Percentiles rank a stretch among this genome's conserved stretches.
Conservation (phyloP, 2,329 filamentous ascomycete genomes). For the Venturia oleaginea region DNA sequence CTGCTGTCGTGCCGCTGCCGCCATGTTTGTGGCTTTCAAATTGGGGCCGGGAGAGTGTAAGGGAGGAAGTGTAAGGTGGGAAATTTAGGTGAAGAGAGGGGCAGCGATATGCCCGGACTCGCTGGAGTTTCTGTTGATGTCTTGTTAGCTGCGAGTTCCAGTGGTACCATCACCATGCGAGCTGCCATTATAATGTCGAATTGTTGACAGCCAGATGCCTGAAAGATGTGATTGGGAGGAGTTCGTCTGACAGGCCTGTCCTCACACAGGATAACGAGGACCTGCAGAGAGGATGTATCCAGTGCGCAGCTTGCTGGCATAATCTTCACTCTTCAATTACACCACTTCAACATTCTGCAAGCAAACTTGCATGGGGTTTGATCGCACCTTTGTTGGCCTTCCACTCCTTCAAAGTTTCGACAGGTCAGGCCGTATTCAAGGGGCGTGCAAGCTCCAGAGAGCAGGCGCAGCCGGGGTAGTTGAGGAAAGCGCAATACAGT, state of each 20-base stretch:
- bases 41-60: neutral
- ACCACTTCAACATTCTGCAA: neutral
- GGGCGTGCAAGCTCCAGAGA: slow-evolving; percentile 2
- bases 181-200: neutral
- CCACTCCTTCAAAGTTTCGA: neutral
- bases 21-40: neutral
- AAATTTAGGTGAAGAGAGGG: neutral
- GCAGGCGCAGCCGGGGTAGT: neutral
- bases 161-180: neutral
- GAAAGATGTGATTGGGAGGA: neutral
- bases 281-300: neutral
- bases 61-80: neutral
- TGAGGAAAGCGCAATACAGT: neutral
- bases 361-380: neutral
- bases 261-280: neutral
- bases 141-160: neutral
- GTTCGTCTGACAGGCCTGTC: neutral
- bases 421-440: neutral
- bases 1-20: slow-evolving; percentile 17
- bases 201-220: neutral
- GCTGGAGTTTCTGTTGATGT: neutral
- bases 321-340: neutral
- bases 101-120: neutral
- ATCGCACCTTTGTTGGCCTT: neutral
- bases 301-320: neutral